Evolutionary conservation across 331 rosid genomes (phyloP).

Genomic region (Quercus phellos): DNA sequence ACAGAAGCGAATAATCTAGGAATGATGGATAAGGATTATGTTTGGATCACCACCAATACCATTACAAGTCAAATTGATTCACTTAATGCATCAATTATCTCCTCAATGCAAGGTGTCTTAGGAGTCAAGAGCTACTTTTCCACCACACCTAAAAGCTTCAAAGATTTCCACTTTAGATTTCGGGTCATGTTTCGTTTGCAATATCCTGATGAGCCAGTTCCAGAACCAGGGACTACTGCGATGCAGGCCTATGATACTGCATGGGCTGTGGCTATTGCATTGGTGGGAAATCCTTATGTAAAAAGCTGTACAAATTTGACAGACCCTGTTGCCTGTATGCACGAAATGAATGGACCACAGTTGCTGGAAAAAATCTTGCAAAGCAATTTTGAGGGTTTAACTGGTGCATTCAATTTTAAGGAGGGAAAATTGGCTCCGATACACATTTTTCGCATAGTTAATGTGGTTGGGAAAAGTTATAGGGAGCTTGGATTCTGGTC

Average conservation of each 20-base stretch:
- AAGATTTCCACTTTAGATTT: background rate
- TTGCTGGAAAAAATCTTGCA: background rate
- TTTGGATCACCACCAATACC: slow-evolving; percentile 10
- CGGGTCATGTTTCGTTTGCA: background rate
- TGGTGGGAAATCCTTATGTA: background rate
- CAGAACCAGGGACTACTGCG: slow-evolving; percentile 4
- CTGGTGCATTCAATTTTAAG: background rate
- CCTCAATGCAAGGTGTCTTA: slow-evolving; percentile 19
- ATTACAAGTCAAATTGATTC: slow-evolving; percentile 6
- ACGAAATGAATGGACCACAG: background rate
- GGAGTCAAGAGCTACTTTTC: slow-evolving; percentile 15
- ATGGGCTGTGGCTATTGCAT: background rate
- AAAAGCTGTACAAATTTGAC: background rate
- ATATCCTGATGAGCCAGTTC: background rate
- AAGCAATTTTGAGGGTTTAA: background rate
- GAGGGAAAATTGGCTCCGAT: background rate
- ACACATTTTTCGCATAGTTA: slow-evolving; percentile 2
- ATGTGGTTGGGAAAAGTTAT: slow-evolving; percentile 13
- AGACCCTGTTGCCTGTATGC: background rate
- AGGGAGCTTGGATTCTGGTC: slow-evolving; percentile 21
- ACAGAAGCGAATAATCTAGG: background rate
- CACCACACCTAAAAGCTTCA: background rate
- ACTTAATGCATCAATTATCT: slow-evolving; percentile 6
- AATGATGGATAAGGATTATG: slow-evolving; percentile 15
- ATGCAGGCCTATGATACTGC: slow-evolving; percentile 17